These are phyloP conservation scores for Rhododendron mucronatum DNA, from an alignment of 148 eudicot genomes.

Conservation along the genomic window DNA sequence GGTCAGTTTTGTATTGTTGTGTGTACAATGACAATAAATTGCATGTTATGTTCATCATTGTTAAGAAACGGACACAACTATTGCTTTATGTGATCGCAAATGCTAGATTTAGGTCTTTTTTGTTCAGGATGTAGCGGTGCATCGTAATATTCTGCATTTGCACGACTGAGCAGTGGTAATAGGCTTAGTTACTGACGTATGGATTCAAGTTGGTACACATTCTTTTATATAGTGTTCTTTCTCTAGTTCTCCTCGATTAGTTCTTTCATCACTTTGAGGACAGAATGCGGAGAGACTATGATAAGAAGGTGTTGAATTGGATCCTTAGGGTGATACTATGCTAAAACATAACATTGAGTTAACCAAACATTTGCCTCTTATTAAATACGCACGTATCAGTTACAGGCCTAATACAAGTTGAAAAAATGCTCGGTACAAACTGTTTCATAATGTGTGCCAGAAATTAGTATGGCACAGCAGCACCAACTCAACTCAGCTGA, in stretches of 20 bases:
- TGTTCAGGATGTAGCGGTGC: background rate
- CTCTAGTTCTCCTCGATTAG: background rate
- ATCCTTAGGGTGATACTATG: background rate
- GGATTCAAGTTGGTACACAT: background rate
- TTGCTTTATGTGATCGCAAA: background rate
- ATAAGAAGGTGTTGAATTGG: background rate
- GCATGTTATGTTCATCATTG: background rate
- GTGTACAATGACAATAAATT: background rate
- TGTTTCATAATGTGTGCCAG: background rate
- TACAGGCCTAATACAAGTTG: background rate
- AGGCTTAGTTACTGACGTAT: background rate
- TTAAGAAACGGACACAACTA: background rate
- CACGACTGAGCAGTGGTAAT: background rate
- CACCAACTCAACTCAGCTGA: background rate
- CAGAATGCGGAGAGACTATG: background rate
- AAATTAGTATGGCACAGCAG: background rate
- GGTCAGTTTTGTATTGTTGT: slow-evolving; percentile 39
- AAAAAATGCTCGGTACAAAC: background rate
- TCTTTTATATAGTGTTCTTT: background rate
- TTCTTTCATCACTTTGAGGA: background rate
- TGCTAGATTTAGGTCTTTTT: background rate
- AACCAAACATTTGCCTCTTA: background rate
- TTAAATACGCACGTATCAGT: background rate
- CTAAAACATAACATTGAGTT: background rate
- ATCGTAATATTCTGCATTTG: slow-evolving; percentile 1